phyloP scores from a whole-genome alignment of 2,329 filamentous ascomycete species.

The Penicillium freii region DNA sequence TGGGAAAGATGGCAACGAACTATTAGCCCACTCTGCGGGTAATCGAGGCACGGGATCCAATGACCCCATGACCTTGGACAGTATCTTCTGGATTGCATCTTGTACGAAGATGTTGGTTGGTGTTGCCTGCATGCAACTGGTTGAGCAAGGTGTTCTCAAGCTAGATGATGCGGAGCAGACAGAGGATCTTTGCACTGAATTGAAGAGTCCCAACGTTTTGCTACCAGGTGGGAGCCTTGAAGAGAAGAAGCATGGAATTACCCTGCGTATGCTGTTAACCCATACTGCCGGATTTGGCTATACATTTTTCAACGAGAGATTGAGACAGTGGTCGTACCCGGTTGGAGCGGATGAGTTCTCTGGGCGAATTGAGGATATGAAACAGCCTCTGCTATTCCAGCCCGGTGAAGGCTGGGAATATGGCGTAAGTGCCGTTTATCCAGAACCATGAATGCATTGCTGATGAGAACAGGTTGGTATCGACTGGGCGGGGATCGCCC shows the following conservation, averaged over 20 bases:
- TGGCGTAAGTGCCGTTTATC: constrained; percentile 42
- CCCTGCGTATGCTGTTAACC: constrained; percentile 57
- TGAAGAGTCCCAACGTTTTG: constrained; percentile 45
- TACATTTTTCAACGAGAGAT: constrained; percentile 52
- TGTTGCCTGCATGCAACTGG: constrained; percentile 50
- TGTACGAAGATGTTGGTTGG: constrained; percentile 50
- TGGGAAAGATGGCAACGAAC: constrained; percentile 3
- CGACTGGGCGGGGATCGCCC: constrained; percentile 55
- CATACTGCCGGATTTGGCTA: constrained; percentile 60
- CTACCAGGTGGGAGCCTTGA: constrained; percentile 34
- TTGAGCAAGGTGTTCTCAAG: constrained; percentile 43
- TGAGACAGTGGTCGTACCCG: constrained; percentile 51
- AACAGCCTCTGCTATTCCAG: constrained; percentile 59
- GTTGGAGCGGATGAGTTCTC: constrained; percentile 59
- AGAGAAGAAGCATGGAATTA: constrained; percentile 52
- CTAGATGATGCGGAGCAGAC: constrained; percentile 44
- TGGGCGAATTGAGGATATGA: constrained; percentile 52
- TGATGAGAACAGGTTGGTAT: constrained; percentile 44
- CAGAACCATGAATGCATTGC: background rate
- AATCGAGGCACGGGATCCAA: constrained; percentile 36
- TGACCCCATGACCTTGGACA: constrained; percentile 48
- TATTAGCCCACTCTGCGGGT: constrained; percentile 1
- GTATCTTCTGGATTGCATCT: constrained; percentile 58
- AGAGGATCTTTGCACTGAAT: constrained; percentile 44
- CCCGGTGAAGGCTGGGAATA: constrained; percentile 64